Conservation (phyloP, 2,329 filamentous ascomycete species). For the Ascochyta koolunga region DNA sequence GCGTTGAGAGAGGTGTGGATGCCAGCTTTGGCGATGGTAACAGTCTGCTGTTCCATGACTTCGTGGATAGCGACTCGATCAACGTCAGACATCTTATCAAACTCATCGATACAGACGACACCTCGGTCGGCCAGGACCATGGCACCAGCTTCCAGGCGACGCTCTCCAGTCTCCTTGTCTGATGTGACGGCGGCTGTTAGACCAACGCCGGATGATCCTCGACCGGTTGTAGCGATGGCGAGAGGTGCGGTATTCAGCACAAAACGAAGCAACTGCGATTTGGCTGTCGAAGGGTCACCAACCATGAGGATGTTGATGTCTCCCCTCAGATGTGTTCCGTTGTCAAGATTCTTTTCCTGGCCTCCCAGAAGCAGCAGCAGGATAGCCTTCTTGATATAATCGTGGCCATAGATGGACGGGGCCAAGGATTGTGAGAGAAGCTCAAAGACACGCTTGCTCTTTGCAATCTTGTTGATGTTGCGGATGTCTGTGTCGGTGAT, state of each 20-base stretch:
- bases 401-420: conserved; percentile 95
- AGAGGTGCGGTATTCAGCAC: conserved; percentile 96
- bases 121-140: conserved; percentile 98
- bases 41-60: conserved; percentile 99
- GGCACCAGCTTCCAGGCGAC: conserved; percentile 92
- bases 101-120: conserved; percentile 98
- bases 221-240: conserved; percentile 95
- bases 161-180: conserved; percentile 96
- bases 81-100: conserved; percentile 99
- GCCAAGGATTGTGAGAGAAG: conserved; percentile 92
- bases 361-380: conserved; percentile 92
- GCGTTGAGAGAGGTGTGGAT: conserved; percentile 98
- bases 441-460: conserved; percentile 92
- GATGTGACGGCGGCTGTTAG: conserved; percentile 94
- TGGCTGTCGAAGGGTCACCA: conserved; percentile 96
- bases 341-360: conserved; percentile 98
- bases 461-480: conserved; percentile 97
- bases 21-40: conserved; percentile 97
- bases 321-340: conserved; percentile 95
- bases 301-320: conserved; percentile 99
- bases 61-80: conserved; percentile 98
- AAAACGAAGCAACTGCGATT: conserved; percentile 96
- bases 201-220: conserved; percentile 96
- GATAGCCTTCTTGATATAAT: conserved; percentile 97
- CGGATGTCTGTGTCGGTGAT: conserved; percentile 97